Percentiles rank a stretch among this genome's conserved stretches.
Evolutionary conservation across 495 filamentous ascomycete genomes (phyloP).

Genomic region (Trichoderma asperelloides): DNA sequence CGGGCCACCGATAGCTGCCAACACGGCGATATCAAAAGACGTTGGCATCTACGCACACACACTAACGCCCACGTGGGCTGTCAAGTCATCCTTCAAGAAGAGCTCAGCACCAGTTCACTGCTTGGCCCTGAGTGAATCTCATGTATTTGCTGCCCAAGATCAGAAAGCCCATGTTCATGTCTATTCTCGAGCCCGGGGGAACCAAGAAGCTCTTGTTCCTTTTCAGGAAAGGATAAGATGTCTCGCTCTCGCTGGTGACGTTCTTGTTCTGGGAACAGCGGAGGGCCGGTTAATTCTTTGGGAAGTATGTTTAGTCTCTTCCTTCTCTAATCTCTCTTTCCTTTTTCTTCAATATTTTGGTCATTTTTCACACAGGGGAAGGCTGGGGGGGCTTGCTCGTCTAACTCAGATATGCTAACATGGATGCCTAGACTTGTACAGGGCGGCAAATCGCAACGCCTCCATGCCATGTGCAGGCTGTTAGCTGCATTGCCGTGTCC

Average conservation of each 20-base stretch:
- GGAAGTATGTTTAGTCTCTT: conserved; percentile 56
- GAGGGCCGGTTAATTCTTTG: conserved; percentile 81
- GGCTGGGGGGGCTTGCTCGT: background rate
- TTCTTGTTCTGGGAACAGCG: conserved; percentile 76
- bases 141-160: conserved; percentile 83
- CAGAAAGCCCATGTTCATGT: conserved; percentile 90
- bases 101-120: conserved; percentile 71
- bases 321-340: background rate
- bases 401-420: background rate
- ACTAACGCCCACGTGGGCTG: conserved; percentile 60
- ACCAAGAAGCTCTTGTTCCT: conserved; percentile 75
- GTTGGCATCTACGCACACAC: conserved; percentile 79
- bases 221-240: conserved; percentile 80
- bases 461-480: conserved; percentile 75
- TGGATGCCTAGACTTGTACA: conserved; percentile 55
- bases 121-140: conserved; percentile 69
- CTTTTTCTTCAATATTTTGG: background rate
- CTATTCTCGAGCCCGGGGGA: conserved; percentile 72
- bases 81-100: conserved; percentile 81
- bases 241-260: conserved; percentile 52
- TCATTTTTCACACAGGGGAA: background rate
- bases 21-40: conserved; percentile 61
- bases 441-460: conserved; percentile 84
- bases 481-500: conserved; percentile 65
- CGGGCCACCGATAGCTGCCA: conserved; percentile 52